Base-by-base conservation (phyloP, 1,284 basidiomycete genomes). In the Heterobasidion irregulare region DNA sequence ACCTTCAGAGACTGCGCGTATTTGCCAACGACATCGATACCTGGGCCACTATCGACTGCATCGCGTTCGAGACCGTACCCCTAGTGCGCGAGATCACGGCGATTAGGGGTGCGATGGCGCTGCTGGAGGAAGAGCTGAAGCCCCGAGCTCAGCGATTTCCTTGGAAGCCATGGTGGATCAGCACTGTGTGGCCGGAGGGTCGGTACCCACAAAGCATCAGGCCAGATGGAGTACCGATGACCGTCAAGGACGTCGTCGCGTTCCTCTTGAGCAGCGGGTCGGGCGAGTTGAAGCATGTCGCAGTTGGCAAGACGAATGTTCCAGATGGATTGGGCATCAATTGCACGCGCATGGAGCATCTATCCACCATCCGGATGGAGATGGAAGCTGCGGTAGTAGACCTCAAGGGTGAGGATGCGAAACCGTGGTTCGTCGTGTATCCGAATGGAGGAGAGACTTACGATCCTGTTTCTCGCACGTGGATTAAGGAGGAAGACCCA, bases 21-120 rank as follows among this genome's bases (percentile, higher is more conserved):
- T 87, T 84, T 63, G 74, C 79, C 0, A 62, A 65, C 5, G 71
- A 82, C 53, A 54, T 56, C 9, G 68, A 72, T 18, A 70, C 72
- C 0, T 93, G 89, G 89, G 60, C 65, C 32, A 64, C 64, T 8
- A 69, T 93, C 53, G 81, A 86, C 55, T 77, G 76, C 58, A 64
- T 93, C 50, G 87, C 86, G 8, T 92, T 93, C 65, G 91, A 93
- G 74, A 93, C 89, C 0, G 72, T 92, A 3, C 89, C 91, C 0
- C 71, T 90, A 0, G 64, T 79, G 12, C 69, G 82, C 26, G 91
- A 94, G 68, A 73, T 86, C 5, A 68, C 64, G 9, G 88, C 84
- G 1, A 83, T 93, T 56, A 72, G 88, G 47, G 68, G 70, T 13
- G 88, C 89, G 0, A 78, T 92, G 68, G 64, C 58, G 8, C 56